Evolutionary conservation across 805 yeast species (phyloP).

Genomic region (Ogataea paradorogensis): DNA sequence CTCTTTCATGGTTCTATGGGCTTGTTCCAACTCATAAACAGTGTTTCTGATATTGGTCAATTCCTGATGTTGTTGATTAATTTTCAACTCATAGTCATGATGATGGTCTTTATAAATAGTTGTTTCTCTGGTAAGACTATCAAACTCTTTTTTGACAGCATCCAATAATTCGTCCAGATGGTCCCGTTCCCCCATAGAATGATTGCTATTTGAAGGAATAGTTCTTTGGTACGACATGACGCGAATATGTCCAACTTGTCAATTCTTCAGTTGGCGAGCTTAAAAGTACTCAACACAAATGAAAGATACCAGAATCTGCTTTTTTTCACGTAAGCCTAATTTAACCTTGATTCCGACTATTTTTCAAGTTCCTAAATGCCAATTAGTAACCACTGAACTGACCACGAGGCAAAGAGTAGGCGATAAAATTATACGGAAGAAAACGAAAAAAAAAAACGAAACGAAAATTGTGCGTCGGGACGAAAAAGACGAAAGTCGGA

Average conservation of each 20-base stretch:
- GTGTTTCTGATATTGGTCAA: slow-evolving; percentile 92
- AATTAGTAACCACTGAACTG: slow-evolving; percentile 4
- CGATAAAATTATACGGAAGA: slow-evolving; percentile 10
- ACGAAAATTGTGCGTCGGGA: slow-evolving; percentile 11
- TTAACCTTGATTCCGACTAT: background rate
- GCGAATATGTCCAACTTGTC: slow-evolving; percentile 4
- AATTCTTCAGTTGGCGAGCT: slow-evolving; percentile 1
- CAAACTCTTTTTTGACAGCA: slow-evolving; percentile 89
- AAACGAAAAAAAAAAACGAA: slow-evolving; percentile 12
- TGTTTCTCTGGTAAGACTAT: slow-evolving; percentile 80
- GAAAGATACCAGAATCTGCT: background rate
- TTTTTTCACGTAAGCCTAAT: background rate
- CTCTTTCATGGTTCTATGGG: slow-evolving; percentile 92
- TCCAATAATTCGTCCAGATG: slow-evolving; percentile 72
- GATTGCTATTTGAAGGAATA: slow-evolving; percentile 20
- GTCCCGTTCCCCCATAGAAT: slow-evolving; percentile 28
- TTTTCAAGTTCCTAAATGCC: slow-evolving; percentile 2
- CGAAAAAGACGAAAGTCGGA: slow-evolving; percentile 14
- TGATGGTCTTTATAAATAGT: slow-evolving; percentile 82
- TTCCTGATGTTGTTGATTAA: slow-evolving; percentile 88
- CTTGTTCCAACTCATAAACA: slow-evolving; percentile 88
- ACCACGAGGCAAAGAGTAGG: slow-evolving; percentile 4
- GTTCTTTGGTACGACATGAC: slow-evolving; percentile 31
- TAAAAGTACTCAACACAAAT: background rate
- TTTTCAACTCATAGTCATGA: slow-evolving; percentile 87